Evolutionary conservation across 768 basidiomycete genomes (phyloP).

Genomic region (Russula compacta): DNA sequence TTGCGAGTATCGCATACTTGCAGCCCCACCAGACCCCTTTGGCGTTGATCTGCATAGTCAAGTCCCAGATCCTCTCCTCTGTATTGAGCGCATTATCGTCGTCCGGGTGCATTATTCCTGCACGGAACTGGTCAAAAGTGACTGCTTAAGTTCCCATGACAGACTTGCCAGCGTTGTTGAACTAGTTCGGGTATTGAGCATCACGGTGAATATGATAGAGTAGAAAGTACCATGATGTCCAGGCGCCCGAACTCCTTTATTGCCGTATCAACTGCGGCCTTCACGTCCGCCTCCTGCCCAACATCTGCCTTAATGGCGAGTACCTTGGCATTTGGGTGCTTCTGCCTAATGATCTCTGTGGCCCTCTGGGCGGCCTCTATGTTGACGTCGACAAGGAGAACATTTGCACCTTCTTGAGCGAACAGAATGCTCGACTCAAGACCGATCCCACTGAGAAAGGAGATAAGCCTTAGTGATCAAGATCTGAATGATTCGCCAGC

Average conservation of each 20-base stretch:
- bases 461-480: not conserved
- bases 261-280: slow-evolving; percentile 70
- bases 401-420: slow-evolving; percentile 87
- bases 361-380: slow-evolving; percentile 59
- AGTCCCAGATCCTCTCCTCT: slow-evolving; percentile 93
- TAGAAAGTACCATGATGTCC: slow-evolving; percentile 74
- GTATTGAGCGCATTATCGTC: slow-evolving; percentile 96
- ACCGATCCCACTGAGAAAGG: slow-evolving; percentile 76
- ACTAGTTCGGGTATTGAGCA: slow-evolving; percentile 38
- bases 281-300: slow-evolving; percentile 77
- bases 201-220: not conserved
- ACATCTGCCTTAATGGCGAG: slow-evolving; percentile 78
- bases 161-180: slow-evolving; percentile 78
- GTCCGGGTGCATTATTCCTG: slow-evolving; percentile 95
- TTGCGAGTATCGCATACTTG: slow-evolving; percentile 94
- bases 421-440: slow-evolving; percentile 94
- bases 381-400: slow-evolving; percentile 87
- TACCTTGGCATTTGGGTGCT: slow-evolving; percentile 61
- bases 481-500: slow-evolving; percentile 25
- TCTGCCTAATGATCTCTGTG: slow-evolving; percentile 50
- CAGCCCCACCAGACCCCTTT: slow-evolving; percentile 99
- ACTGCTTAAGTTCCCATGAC: not conserved
- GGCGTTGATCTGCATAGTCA: slow-evolving; percentile 88
- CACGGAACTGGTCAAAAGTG: not conserved
- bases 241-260: slow-evolving; percentile 85